A percentile compares a stretch with the other conserved stretches of the same genome.
These are phyloP conservation scores for Alternaria triticimaculans DNA, from an alignment of 2,329 filamentous ascomycete species.

Conservation along the genomic window DNA sequence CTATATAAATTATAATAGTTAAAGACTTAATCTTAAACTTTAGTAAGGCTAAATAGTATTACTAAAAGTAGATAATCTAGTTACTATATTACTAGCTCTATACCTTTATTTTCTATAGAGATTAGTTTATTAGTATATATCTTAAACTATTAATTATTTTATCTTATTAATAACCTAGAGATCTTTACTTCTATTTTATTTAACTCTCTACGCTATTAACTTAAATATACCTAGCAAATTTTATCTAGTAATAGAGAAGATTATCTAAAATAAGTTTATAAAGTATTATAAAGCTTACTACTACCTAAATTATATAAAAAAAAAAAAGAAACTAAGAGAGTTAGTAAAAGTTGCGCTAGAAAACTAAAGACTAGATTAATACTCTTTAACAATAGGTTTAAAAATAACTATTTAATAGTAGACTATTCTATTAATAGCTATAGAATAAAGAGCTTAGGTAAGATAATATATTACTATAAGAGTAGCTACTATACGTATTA, in stretches of 20 bases:
- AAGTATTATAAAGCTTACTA: not conserved
- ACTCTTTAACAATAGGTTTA: constrained; percentile 10
- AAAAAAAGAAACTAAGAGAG: constrained; percentile 11
- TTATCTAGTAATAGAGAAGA: not conserved
- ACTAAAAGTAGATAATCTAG: not conserved
- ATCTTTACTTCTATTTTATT: not conserved
- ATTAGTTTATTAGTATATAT: not conserved
- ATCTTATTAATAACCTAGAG: not conserved
- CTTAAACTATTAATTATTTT: not conserved
- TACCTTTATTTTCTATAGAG: not conserved
- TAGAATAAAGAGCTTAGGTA: constrained; percentile 10
- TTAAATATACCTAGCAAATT: not conserved
- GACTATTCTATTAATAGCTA: constrained; percentile 5
- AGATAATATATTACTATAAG: constrained; percentile 4
- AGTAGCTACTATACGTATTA: constrained; percentile 5
- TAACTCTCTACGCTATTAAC: not conserved
- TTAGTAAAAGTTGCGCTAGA: constrained; percentile 8
- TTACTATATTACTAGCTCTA: not conserved
- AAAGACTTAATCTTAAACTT: not conserved
- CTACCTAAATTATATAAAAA: constrained; percentile 2
- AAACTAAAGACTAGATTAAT: constrained; percentile 9
- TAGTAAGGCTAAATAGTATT: not conserved
- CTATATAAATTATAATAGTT: not conserved
- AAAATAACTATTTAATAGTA: constrained; percentile 1
- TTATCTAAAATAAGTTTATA: not conserved